A percentile compares a stretch with the other conserved stretches of the same genome.
These are phyloP conservation scores for Funneliformis caledonium DNA, from an alignment of 371 early-diverging fungal genomes.

Conservation along the genomic window DNA sequence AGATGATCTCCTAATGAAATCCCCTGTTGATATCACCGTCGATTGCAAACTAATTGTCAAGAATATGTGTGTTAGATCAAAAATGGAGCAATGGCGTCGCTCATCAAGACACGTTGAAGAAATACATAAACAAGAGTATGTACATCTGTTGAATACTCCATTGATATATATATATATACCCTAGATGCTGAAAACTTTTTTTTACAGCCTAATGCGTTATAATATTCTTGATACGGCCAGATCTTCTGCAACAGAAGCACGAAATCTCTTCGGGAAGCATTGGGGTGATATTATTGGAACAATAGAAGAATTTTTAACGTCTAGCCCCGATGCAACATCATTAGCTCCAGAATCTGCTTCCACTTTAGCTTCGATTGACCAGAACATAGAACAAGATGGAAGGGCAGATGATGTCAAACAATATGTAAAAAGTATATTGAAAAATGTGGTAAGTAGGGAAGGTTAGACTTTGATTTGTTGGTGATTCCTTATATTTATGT, in stretches of 20 bases:
- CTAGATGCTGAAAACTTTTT: slow-evolving; percentile 21
- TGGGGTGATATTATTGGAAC: slow-evolving; percentile 24
- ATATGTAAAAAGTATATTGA: slow-evolving; percentile 13
- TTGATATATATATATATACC: slow-evolving; percentile 3
- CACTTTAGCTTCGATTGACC: slow-evolving; percentile 13
- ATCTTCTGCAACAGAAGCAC: slow-evolving; percentile 27
- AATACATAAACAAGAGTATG: too few relatives aligned
- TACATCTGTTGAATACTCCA: not conserved
- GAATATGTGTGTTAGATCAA: too few relatives aligned
- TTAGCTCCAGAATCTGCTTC: slow-evolving; percentile 1
- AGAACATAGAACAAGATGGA: slow-evolving; percentile 24
- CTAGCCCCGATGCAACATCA: not conserved
- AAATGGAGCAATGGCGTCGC: slow-evolving; percentile 13
- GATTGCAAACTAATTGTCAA: too few relatives aligned
- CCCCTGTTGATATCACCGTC: too few relatives aligned
- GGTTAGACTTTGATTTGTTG: slow-evolving; percentile 8
- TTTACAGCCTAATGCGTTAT: slow-evolving; percentile 28
- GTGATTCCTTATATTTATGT: slow-evolving; percentile 10
- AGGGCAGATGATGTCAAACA: slow-evolving; percentile 20
- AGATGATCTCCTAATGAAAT: too few relatives aligned
- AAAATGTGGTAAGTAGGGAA: slow-evolving; percentile 12
- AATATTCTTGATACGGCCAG: slow-evolving; percentile 24
- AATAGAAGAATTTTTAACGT: slow-evolving; percentile 28
- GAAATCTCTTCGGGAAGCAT: slow-evolving; percentile 3
- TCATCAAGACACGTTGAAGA: slow-evolving; percentile 12